phyloP scores from a whole-genome alignment of 2,329 filamentous ascomycete genomes.

The Venturia effusa region DNA sequence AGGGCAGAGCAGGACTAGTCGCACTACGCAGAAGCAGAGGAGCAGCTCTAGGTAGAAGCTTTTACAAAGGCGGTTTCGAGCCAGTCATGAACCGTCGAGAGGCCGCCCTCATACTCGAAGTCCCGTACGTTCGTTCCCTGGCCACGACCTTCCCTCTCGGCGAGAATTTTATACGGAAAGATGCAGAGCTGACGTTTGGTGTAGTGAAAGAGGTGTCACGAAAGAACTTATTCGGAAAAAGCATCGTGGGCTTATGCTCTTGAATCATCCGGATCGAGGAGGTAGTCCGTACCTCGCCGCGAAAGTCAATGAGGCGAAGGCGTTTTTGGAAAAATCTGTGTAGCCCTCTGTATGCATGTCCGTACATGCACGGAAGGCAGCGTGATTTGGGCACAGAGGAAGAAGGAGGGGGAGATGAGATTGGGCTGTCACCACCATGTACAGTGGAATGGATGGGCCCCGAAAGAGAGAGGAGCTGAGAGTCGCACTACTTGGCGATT shows the following conservation, averaged over 20 bases:
- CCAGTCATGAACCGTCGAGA: constrained; percentile 86
- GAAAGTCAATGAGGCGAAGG: constrained; percentile 98
- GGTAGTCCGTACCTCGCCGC: constrained; percentile 94
- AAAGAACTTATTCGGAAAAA: constrained; percentile 94
- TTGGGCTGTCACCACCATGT: not conserved
- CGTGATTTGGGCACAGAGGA: too few species aligned
- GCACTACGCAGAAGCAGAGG: constrained; percentile 70
- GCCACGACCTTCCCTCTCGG: not conserved
- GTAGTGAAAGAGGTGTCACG: constrained; percentile 72
- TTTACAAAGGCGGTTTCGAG: constrained; percentile 99
- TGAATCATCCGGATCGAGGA: constrained; percentile 96
- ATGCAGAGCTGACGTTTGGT: not conserved
- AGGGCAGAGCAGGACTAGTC: constrained; percentile 89
- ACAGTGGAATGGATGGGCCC: not conserved
- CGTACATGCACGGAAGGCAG: too few species aligned
- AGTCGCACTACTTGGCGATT: not conserved
- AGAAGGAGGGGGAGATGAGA: not conserved
- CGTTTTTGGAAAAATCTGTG: constrained; percentile 68
- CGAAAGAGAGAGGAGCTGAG: not conserved
- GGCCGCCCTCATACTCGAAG: constrained; percentile 78
- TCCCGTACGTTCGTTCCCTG: constrained; percentile 56
- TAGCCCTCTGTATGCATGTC: too few species aligned
- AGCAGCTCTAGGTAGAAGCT: constrained; percentile 76
- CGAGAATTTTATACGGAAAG: not conserved
- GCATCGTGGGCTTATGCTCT: constrained; percentile 88